Evolutionary conservation across 2,329 filamentous ascomycete genomes (phyloP), one percentile per base, ranked within the genome.

Genomic region (Saccharata proteae): DNA sequence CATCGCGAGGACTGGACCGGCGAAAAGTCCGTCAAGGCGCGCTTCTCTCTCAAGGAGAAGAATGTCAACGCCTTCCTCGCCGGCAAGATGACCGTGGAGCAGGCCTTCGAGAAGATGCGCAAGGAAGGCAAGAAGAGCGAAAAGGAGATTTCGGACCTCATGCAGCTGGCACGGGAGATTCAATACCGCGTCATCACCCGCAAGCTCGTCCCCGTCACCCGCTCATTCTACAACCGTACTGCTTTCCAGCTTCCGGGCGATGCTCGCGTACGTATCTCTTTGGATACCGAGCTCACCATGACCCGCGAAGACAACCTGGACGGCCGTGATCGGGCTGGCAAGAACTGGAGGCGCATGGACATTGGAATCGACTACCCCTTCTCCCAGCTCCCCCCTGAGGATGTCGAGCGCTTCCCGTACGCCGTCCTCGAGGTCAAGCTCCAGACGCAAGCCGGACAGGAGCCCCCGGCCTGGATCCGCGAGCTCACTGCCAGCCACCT

Each of bases 1-100:
- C 90, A 98, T 62, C 79, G 90, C 22, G 90, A 98, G 57, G 90
- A 98, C 55, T 98, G 90, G 90, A 98, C 90, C 0, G 90, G 90
- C 36, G 90, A 98, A 56, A 93, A 96, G 62, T 96, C 88, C 2
- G 90, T 98, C 60, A 98, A 98, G 64, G 88, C 90, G 25, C 80
- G 90, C 25, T 98, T 98, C 51, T 71, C 81, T 6, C 68, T 90
- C 41, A 96, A 98, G 64, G 90, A 98, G 62, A 98, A 98, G 69
- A 82, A 94, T 40, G 80, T 98, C 49, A 96, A 96, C 50, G 71
- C 83, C 10, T 98, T 86, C 54, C 64, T 98, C 57, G 69, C 69
- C 30, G 90, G 90, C 33, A 76, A 85, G 45, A 69, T 93, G 49
- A 82, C 85, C 2, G 86, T 90, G 1, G 75, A 79, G 21, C 77